Evolutionary conservation across 495 filamentous ascomycete genomes (phyloP).

Genomic region (Podospora pseudocomata): DNA sequence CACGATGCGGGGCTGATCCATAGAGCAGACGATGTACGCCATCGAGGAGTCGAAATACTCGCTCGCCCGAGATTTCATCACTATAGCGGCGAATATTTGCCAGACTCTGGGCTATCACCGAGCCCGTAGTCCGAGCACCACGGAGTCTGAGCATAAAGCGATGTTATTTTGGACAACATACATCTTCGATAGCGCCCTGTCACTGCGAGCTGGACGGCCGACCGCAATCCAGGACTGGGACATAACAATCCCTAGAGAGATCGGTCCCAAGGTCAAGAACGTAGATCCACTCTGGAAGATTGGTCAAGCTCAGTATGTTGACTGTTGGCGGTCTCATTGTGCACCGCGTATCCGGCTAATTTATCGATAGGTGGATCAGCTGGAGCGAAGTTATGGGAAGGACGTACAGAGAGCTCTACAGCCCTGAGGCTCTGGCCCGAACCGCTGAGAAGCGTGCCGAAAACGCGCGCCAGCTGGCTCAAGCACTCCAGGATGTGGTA

Average conservation of each 20-base stretch:
- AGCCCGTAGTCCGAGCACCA: slow-evolving; percentile 34
- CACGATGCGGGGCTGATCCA: not conserved
- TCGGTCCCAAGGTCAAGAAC: slow-evolving; percentile 31
- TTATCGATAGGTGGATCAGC: not conserved
- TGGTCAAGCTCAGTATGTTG: slow-evolving; percentile 36
- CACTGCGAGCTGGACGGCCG: slow-evolving; percentile 61
- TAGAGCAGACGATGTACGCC: slow-evolving; percentile 45
- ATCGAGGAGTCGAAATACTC: slow-evolving; percentile 63
- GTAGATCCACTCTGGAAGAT: slow-evolving; percentile 33
- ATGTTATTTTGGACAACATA: slow-evolving; percentile 63
- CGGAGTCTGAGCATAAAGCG: slow-evolving; percentile 35
- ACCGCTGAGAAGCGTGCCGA: slow-evolving; percentile 44
- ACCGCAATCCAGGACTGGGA: slow-evolving; percentile 62
- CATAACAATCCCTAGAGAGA: slow-evolving; percentile 48
- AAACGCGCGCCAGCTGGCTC: slow-evolving; percentile 32
- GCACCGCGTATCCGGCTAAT: not conserved
- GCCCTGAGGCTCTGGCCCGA: slow-evolving; percentile 53
- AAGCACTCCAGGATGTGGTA: slow-evolving; percentile 2
- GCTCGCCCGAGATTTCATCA: slow-evolving; percentile 59
- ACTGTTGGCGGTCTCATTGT: not conserved
- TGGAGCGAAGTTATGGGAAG: slow-evolving; percentile 48
- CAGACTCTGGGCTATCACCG: slow-evolving; percentile 64
- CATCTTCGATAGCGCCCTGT: slow-evolving; percentile 56
- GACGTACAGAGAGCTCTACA: slow-evolving; percentile 59
- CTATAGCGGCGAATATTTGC: slow-evolving; percentile 55